phyloP scores from a whole-genome alignment of 306 rosid genomes.

The Rosa lucieae region DNA sequence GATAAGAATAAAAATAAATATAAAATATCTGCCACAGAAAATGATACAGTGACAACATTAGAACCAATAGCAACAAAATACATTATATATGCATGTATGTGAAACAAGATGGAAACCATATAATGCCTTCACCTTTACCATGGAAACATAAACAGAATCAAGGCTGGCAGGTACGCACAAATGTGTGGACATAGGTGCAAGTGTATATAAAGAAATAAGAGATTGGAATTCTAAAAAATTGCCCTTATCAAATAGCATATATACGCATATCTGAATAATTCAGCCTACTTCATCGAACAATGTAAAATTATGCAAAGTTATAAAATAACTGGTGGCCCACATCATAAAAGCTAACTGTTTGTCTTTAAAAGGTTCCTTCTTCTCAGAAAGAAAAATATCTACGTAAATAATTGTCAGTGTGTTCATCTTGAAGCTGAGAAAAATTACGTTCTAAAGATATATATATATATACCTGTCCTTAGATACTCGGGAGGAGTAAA shows the following conservation, averaged over 20 bases:
- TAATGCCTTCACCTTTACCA: neutral
- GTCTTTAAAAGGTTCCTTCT: neutral
- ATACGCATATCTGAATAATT: neutral
- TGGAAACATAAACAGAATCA: neutral
- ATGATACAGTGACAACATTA: neutral
- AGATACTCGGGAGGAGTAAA: constrained; percentile 95
- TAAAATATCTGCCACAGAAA: neutral
- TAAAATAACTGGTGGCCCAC: neutral
- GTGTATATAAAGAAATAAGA: neutral
- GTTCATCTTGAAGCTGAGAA: constrained; percentile 12
- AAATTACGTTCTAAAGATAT: neutral
- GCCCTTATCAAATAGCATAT: neutral
- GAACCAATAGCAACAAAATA: neutral
- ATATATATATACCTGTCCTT: constrained; percentile 67
- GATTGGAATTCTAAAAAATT: neutral
- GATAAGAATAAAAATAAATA: neutral
- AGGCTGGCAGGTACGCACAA: neutral
- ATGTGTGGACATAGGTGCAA: neutral
- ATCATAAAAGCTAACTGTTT: neutral
- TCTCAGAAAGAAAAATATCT: neutral
- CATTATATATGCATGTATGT: neutral
- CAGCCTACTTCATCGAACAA: neutral
- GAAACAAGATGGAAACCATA: neutral
- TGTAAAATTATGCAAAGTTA: neutral
- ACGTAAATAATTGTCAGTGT: neutral